A percentile compares a stretch with the other conserved stretches of the same genome.
phyloP scores from a whole-genome alignment of 441 rosid species.

The Kokia cookei region DNA sequence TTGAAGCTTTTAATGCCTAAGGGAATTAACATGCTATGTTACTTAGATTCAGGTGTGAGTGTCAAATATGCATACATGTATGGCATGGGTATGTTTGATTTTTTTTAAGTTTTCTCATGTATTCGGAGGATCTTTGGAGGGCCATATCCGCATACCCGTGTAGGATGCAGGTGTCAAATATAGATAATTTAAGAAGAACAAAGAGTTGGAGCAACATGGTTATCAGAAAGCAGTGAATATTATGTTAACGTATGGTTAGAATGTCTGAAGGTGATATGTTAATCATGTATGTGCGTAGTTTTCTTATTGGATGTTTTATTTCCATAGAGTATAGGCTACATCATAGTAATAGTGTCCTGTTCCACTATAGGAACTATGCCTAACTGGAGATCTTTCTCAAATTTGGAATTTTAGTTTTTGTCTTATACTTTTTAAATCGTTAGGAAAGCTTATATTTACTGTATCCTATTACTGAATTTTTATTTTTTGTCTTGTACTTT shows the following conservation, averaged over 20 bases:
- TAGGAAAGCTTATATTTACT: not conserved
- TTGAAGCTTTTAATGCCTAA: not conserved
- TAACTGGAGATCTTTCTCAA: not conserved
- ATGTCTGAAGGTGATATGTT: not conserved
- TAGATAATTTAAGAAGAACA: too few species aligned
- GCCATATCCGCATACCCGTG: too few species aligned
- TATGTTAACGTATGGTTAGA: not conserved
- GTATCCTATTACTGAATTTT: not conserved
- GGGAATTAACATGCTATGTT: not conserved
- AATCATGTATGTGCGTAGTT: not conserved
- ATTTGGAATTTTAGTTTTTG: not conserved
- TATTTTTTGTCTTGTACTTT: too few species aligned
- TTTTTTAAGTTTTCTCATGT: too few species aligned
- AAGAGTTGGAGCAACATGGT: too few species aligned
- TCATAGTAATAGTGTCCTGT: not conserved
- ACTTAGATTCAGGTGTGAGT: not conserved
- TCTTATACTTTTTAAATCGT: not conserved
- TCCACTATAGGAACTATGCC: not conserved
- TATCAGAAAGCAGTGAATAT: not conserved
- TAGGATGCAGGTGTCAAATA: too few species aligned
- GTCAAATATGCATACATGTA: not conserved
- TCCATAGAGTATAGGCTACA: not conserved
- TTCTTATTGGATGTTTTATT: not conserved
- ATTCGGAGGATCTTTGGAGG: too few species aligned
- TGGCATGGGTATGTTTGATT: not conserved